Base-by-base conservation (phyloP, 1,284 basidiomycete genomes). In the Somion occarium region DNA sequence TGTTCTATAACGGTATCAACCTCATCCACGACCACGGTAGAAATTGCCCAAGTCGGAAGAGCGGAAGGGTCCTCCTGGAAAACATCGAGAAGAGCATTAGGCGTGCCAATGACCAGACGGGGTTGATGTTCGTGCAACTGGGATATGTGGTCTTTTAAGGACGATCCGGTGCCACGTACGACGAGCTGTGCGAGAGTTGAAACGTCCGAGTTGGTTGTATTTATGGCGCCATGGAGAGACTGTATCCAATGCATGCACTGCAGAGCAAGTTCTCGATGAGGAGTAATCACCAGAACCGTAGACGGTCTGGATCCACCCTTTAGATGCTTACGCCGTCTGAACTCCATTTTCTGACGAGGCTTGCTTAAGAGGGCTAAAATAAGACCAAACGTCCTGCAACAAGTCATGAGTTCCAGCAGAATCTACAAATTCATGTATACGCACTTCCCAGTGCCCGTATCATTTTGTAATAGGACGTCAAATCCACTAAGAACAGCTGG, bases 361-460 rank as follows among this genome's bases (percentile, higher is more conserved):
- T 82, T 81, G 65, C 75, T 83, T 48, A 90, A 69, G 30, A 88
- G 67, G 12, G 82, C 84, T 22, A 90, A 60, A 26, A 85, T 68
- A 20, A 84, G 63, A 1, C 83, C 86, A 60, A 91, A 86, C 2
- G 88, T 86, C 66, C 88, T 89, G 52, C 44, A 30, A 44, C 38
- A 22, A 37, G 39, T 42, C 23, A 20, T 5, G 13, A 43, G 34
- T 30, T 15, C 19, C 19, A 22, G 22, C 9, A 22, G 11, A 7
- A 27, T 20, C 18, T n/a, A n/a, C n/a, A 44, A 11, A 22, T 44
- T 26, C 23, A 9, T 25, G 37, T 5, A 18, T 13, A 72, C 81
- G 38, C 60, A 89, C 88, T 91, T 91, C 70, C 88, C 88, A 43
- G 82, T 80, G 3, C 88, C 88, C 13, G 88, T 87, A 34, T 71